These are phyloP conservation scores for Thraustochytrium sp. DNA, from an alignment of 352 stramenopile genomes.

Conservation along the genomic window DNA sequence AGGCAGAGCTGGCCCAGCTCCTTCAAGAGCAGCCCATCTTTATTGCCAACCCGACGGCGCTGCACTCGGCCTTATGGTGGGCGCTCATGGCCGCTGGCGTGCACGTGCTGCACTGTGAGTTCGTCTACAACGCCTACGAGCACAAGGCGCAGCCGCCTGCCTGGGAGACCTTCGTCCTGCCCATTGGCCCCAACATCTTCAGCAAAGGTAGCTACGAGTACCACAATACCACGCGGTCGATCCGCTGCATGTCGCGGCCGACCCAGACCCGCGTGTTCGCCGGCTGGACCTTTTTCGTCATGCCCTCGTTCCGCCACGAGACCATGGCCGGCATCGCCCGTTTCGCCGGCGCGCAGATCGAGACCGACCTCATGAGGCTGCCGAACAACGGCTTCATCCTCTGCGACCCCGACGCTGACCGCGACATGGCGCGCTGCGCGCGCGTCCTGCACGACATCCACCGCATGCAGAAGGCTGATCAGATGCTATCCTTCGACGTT, in stretches of 20 bases:
- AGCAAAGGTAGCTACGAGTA: constrained; percentile 7
- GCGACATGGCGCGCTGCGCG: not conserved
- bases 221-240: not conserved
- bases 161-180: not conserved
- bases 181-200: not conserved
- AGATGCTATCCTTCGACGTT: not conserved
- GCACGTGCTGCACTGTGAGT: not conserved
- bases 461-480: not conserved
- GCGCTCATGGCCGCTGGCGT: not conserved
- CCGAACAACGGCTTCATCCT: not conserved
- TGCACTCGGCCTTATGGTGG: not conserved
- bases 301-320: not conserved
- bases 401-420: not conserved
- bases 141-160: not conserved
- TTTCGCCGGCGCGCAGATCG: not conserved
- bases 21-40: not conserved
- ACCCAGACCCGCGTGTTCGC: not conserved
- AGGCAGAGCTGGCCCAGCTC: not conserved
- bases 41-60: not conserved
- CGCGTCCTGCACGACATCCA: not conserved
- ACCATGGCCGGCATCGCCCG: not conserved
- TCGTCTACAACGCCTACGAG: not conserved
- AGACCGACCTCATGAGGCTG: not conserved
- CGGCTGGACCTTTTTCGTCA: not conserved
- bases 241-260: not conserved